Base-by-base conservation (phyloP, 306 rosid species). In the Inga laurina region DNA sequence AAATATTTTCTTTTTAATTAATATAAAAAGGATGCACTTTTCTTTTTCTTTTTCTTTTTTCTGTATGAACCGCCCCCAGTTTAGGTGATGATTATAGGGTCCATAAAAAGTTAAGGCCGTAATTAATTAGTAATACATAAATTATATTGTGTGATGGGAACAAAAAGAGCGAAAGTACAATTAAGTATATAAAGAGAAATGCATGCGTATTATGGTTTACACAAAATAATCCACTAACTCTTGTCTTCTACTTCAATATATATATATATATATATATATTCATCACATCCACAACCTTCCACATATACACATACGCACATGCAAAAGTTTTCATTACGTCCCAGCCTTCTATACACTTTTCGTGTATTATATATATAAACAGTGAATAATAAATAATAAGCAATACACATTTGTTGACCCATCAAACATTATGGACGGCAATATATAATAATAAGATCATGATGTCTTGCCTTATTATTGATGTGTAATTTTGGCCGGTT, bases 221-320 rank as follows among this genome's bases (percentile, higher is more conserved):
- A 52, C 65, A 34, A 32, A 6, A 75, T 19, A 30, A 74, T 34
- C 48, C 67, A 52, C 79, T 54, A 52, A 4, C 79, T 35, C 24
- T 19, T 74, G 78, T 74, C 39, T 46, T 5, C 8, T 48, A 30
- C 27, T 16, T 49, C 45, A 9, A 3, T 10, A 59, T 22, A 57
- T 21, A n/a, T 57, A 57, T 54, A 9, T 32, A 32, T 32, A 32
- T 32, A 32, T 32, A 32, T 32, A 32, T 27, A 27, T 27, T 27
- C 11, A 44, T 57, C 27, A 46, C n/a, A 56, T 46, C 44, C 49
- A 79, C 48, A 80, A 75, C 54, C 32, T 69, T 75, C 66, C 85
- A 43, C 46, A 52, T 52, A 5, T 51, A 18, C 1, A 9, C 44
- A 27, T 24, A 61, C 67, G 24, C 67, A 24, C 35, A 22, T 16